Conservation (phyloP, 768 basidiomycete genomes). For the Neoboletus magnificus region DNA sequence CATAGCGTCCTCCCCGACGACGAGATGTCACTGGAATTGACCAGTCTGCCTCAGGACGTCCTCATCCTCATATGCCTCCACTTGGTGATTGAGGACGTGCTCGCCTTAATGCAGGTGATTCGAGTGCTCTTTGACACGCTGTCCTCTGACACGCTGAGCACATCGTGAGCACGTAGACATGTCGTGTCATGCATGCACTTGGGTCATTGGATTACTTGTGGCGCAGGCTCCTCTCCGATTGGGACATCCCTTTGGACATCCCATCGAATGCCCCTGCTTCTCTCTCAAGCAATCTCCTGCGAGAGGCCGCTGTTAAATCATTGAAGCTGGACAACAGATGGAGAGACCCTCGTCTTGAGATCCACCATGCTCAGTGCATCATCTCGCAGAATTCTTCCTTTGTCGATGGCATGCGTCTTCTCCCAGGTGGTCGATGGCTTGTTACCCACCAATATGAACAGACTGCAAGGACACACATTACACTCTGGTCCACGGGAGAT, state of each 20-base stretch:
- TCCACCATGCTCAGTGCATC: constrained; percentile 38
- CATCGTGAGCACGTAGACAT: constrained; percentile 44
- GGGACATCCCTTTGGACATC: constrained; percentile 42
- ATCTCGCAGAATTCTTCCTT: constrained; percentile 33
- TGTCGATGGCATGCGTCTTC: constrained; percentile 44
- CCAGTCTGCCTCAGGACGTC: constrained; percentile 44
- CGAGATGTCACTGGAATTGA: constrained; percentile 17
- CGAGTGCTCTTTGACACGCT: background rate
- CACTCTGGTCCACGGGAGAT: constrained; percentile 43
- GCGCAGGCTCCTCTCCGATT: constrained; percentile 38
- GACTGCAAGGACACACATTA: constrained; percentile 37
- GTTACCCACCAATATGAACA: constrained; percentile 40
- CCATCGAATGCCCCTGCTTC: constrained; percentile 32
- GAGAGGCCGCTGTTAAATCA: constrained; percentile 40
- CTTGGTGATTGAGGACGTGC: constrained; percentile 40
- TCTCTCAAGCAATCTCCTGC: constrained; percentile 41
- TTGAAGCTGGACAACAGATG: constrained; percentile 52
- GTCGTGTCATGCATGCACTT: constrained; percentile 57
- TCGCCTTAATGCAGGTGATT: constrained; percentile 49
- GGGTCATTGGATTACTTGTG: constrained; percentile 52
- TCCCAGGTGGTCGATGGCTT: constrained; percentile 49
- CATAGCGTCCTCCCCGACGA: background rate
- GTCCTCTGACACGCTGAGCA: constrained; percentile 12
- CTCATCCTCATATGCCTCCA: constrained; percentile 36
- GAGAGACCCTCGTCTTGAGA: constrained; percentile 35